Base-by-base conservation (phyloP, 495 filamentous ascomycete genomes). In the Aspergillus affinis region DNA sequence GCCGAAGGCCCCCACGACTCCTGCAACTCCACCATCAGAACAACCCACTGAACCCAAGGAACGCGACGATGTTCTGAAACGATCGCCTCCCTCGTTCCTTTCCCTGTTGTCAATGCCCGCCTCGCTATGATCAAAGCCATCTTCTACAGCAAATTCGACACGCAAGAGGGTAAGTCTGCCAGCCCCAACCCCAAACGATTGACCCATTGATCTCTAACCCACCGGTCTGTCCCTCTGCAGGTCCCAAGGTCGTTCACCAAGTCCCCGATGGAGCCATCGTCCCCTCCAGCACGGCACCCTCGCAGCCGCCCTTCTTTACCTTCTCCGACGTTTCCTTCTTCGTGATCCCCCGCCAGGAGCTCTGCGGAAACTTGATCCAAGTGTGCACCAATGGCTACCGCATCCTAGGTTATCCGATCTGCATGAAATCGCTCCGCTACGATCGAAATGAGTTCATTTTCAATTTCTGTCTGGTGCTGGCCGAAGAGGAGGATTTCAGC, bases 401-500 rank as follows among this genome's bases (percentile, higher is more conserved):
- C 53, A 86, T 98, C 55, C 83, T 98, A 21, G 90, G 91, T 10
- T 91, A 92, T 66, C 94, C 94, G 1, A 88, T 98, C 41, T 92
- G 90, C 71, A 91, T 97, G 73, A 84, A 83, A 8, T 84, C 88
- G 48, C 77, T 81, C 26, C 81, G 82, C 48, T 93, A 98, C 70
- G 82, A 88, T 56, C 89, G 94, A 54, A 98, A 98, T 75, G 90
- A 96, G 70, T 97, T 95, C 76, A 95, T 96, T 69, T 98, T 98
- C 84, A 98, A 97, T 70, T 96, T 98, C 65, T 90, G 90, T 51
- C 71, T 98, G 20, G 91, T 98, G 17, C 78, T 98, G 46, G 84
- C 86, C 50, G 88, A 88, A 58, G 85, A 88, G 66, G 80, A 77
- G 6, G 86, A 90, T 59, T 84, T 83, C 61, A 80, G 79, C 62